Conservation (phyloP, 495 filamentous ascomycete genomes). For the Astrocystis sublimbata region DNA sequence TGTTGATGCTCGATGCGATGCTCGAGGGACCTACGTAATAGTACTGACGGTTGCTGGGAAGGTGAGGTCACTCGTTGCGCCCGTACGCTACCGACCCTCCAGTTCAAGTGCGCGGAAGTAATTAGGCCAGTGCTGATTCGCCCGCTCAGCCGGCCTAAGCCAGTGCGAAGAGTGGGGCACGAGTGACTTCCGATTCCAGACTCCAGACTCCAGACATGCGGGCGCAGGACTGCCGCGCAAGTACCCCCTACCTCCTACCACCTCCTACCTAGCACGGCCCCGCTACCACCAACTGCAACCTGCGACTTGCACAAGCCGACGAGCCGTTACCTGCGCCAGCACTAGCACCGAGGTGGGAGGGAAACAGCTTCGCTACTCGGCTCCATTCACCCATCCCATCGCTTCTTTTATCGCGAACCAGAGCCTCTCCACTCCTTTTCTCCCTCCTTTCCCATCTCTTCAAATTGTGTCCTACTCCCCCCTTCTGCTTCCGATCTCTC, state of each 20-base stretch:
- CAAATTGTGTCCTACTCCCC: conserved; percentile 13
- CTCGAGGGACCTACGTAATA: conserved; percentile 14
- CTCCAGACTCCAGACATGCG: neutral
- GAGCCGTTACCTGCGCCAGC: too few species aligned
- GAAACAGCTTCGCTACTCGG: conserved; percentile 33
- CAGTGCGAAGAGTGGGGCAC: conserved; percentile 10
- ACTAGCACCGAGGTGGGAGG: conserved; percentile 22
- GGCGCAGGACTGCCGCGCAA: too few species aligned
- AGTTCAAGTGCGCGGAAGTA: conserved; percentile 10
- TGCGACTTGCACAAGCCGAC: conserved; percentile 24
- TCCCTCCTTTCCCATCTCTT: conserved; percentile 24
- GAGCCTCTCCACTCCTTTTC: conserved; percentile 32
- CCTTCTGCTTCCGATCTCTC: conserved; percentile 17
- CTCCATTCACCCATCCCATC: conserved; percentile 22
- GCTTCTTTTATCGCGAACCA: conserved; percentile 35
- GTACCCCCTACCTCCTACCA: too few species aligned
- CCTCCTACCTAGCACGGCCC: neutral
- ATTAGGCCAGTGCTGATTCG: conserved; percentile 34
- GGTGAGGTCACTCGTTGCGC: conserved; percentile 9
- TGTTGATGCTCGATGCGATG: neutral
- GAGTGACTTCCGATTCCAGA: too few species aligned
- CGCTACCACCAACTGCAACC: neutral
- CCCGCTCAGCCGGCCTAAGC: conserved; percentile 32
- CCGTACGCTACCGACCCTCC: neutral
- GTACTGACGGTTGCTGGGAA: neutral